phyloP scores from a whole-genome alignment of 148 eudicot genomes.

The Cornus suecica region DNA sequence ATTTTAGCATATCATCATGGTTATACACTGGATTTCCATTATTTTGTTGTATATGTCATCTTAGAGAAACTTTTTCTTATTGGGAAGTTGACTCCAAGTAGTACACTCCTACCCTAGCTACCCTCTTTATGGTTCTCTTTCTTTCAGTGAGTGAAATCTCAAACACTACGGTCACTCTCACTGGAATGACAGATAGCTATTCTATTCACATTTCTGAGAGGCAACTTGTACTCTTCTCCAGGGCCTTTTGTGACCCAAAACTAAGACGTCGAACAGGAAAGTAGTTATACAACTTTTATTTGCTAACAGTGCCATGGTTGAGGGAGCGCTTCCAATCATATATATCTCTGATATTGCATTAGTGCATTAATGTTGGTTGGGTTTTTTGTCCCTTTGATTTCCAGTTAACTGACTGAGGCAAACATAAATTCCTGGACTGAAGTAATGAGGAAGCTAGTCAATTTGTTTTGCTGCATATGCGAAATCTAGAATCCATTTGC shows the following conservation, averaged over 20 bases:
- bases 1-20: not conserved
- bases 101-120: not conserved
- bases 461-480: not conserved
- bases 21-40: not conserved
- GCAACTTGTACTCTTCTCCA: not conserved
- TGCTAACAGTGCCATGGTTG: not conserved
- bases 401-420: not conserved
- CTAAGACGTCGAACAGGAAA: not conserved
- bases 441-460: not conserved
- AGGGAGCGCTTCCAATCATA: not conserved
- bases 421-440: not conserved
- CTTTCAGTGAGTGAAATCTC: not conserved
- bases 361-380: not conserved
- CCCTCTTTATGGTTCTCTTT: not conserved
- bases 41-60: not conserved
- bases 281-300: too few relatives aligned
- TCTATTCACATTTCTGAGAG: not conserved
- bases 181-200: not conserved
- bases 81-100: not conserved
- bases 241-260: not conserved
- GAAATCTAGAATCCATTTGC: not conserved
- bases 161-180: not conserved
- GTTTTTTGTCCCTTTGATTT: not conserved
- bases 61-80: not conserved
- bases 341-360: not conserved